These are phyloP conservation scores for Isabelozyma rhagii DNA, from an alignment of 805 yeast genomes.

Conservation along the genomic window DNA sequence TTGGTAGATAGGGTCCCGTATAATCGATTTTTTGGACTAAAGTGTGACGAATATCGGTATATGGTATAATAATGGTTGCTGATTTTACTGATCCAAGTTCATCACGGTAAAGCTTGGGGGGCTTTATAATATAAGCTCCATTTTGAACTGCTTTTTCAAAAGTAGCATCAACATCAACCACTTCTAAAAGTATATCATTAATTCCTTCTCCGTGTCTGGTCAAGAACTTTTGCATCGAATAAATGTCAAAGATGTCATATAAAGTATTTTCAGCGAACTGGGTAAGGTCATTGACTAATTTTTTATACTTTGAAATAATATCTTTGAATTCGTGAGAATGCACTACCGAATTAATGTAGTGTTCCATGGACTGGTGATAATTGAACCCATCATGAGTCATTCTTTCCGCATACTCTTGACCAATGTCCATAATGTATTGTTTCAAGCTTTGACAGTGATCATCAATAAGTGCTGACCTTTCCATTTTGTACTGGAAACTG, in stretches of 20 bases:
- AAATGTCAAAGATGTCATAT: conserved; percentile 13
- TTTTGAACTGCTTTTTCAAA: conserved; percentile 44
- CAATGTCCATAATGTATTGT: not conserved
- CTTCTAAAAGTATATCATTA: conserved; percentile 71
- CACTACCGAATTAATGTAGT: not conserved
- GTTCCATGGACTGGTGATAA: not conserved
- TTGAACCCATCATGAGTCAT: not conserved
- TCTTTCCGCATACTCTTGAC: not conserved
- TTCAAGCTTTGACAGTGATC: not conserved
- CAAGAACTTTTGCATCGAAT: conserved; percentile 21
- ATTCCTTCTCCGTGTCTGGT: conserved; percentile 72
- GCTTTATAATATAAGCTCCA: conserved; percentile 47
- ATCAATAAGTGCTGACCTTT: not conserved
- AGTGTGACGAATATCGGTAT: conserved; percentile 69
- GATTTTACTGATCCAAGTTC: conserved; percentile 46
- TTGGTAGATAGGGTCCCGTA: conserved; percentile 51
- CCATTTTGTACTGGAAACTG: not conserved
- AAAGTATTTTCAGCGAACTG: conserved; percentile 10
- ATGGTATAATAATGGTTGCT: conserved; percentile 44
- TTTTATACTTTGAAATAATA: not conserved
- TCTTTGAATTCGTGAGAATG: not conserved
- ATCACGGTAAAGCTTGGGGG: conserved; percentile 35
- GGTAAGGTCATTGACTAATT: not conserved
- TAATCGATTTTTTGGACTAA: conserved; percentile 49
- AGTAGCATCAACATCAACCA: conserved; percentile 45